Evolutionary conservation across 2,329 filamentous ascomycete genomes (phyloP), one percentile per base, ranked within the genome.

Genomic region (Aspergillus luchuensis): DNA sequence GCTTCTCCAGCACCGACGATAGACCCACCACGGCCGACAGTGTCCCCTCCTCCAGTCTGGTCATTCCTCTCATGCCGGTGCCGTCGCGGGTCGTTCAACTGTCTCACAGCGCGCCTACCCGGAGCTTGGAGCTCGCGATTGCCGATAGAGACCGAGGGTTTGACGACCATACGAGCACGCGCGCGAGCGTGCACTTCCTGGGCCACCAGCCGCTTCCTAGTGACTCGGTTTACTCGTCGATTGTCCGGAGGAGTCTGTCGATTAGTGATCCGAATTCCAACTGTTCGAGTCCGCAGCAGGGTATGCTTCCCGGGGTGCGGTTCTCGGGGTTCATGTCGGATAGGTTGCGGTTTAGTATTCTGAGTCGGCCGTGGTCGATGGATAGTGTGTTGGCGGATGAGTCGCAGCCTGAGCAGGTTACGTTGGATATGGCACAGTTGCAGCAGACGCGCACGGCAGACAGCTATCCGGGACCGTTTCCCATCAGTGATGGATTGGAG

Each of bases 381-480:
- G 62, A 63, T 19, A 65, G 64, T 10, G 30, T 61, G 10, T 49
- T 56, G 7, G 60, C 61, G 11, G 53, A 63, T 8, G 25, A 41
- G 8, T 56, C 63, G 30, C 45, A 28, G 2, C 30, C 63, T 36
- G 55, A 64, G n/a, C 61, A 39, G 2, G 52, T 59, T 6, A 56
- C 58, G 11, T 50, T 70, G 30, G 59, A 66, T 7, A 57, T 67
- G 45, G 55, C 54, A 13, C 64, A 61, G 10, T 38, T 57, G 17
- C 41, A 51, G 7, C 65, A 65, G 19, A 58, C 58, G 23, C 63
- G 61, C 19, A 74, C 71, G 13, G 66, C 66, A 5, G 71, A 73
- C 55, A 74, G 70, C 53, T 75, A 67, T 58, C 73, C 72, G 0
- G 73, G 72, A 2, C 66, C 67, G 36, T 75, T 74, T 48, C 73